Percentiles rank a stretch among this genome's conserved stretches.
Evolutionary conservation across 306 rosid genomes (phyloP).

Genomic region (Inga leiocalycina): DNA sequence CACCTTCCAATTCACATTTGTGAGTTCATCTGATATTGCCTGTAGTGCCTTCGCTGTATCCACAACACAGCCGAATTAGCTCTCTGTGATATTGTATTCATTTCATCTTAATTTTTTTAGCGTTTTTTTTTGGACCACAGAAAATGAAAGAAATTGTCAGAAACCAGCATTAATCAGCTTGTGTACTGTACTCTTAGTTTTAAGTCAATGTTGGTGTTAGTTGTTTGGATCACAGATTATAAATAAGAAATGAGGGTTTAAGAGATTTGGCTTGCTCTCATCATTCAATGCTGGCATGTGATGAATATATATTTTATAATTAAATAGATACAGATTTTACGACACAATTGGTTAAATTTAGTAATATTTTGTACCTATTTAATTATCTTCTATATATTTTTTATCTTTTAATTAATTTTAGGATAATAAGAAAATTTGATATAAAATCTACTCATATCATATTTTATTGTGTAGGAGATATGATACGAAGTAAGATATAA

Average conservation of each 20-base stretch:
- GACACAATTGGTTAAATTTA: too few species aligned
- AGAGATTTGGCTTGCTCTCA: background rate
- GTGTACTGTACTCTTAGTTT: too few species aligned
- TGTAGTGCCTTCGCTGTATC: conserved; percentile 47
- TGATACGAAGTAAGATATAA: too few species aligned
- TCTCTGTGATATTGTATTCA: background rate
- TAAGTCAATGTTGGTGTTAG: background rate
- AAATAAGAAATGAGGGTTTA: background rate
- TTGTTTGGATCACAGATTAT: background rate
- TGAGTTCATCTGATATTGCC: conserved; percentile 56
- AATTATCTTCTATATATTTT: too few species aligned
- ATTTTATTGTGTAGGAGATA: too few species aligned
- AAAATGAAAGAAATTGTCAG: background rate
- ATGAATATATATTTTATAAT: too few species aligned
- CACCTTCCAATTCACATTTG: conserved; percentile 51
- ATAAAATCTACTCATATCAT: too few species aligned
- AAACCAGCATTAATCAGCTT: background rate
- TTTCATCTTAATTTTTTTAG: background rate
- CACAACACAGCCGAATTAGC: background rate
- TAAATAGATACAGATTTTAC: too few species aligned
- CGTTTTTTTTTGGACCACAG: background rate
- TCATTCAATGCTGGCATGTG: too few species aligned
- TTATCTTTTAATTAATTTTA: too few species aligned
- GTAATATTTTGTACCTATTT: too few species aligned
- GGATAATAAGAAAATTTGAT: too few species aligned